Evolutionary conservation across 192 early-diverging fungal species (phyloP).

Genomic region (Backusella westeae): DNA sequence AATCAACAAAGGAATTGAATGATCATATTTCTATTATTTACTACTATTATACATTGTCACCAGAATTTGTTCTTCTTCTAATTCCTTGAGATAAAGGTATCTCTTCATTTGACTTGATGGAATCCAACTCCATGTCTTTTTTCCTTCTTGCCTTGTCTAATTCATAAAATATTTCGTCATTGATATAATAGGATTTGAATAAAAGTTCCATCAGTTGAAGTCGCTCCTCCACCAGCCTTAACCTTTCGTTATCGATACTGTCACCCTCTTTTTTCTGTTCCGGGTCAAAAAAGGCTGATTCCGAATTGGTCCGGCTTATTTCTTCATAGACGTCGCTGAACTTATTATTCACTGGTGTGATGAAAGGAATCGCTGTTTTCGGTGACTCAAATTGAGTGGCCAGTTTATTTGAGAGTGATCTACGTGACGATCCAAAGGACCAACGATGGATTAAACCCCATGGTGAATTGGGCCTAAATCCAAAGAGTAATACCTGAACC

Average conservation of each 20-base stretch:
- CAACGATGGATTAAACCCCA: conserved; percentile 25
- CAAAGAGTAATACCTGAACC: conserved; percentile 12
- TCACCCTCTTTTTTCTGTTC: background rate
- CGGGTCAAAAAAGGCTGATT: background rate
- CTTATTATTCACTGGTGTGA: conserved; percentile 14
- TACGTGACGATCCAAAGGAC: conserved; percentile 17
- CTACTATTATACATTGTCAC: background rate
- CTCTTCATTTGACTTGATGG: background rate
- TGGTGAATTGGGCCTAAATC: conserved; percentile 22
- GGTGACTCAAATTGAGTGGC: conserved; percentile 1
- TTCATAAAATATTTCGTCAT: conserved; percentile 24
- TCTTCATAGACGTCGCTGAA: background rate
- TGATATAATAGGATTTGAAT: conserved; percentile 24
- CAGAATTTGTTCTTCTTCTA: background rate
- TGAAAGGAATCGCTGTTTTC: conserved; percentile 3
- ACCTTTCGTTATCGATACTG: background rate
- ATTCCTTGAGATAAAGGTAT: background rate
- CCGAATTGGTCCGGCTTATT: background rate
- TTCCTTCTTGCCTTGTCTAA: conserved; percentile 16
- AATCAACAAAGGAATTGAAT: background rate
- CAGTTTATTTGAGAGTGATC: conserved; percentile 2
- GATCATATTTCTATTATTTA: background rate
- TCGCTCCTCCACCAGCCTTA: conserved; percentile 7
- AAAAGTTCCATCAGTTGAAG: conserved; percentile 19
- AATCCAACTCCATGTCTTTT: background rate